Percentiles rank a stretch among this genome's conserved stretches.
phyloP scores from a whole-genome alignment of 768 basidiomycete genomes.

The Tylopilus felleus region DNA sequence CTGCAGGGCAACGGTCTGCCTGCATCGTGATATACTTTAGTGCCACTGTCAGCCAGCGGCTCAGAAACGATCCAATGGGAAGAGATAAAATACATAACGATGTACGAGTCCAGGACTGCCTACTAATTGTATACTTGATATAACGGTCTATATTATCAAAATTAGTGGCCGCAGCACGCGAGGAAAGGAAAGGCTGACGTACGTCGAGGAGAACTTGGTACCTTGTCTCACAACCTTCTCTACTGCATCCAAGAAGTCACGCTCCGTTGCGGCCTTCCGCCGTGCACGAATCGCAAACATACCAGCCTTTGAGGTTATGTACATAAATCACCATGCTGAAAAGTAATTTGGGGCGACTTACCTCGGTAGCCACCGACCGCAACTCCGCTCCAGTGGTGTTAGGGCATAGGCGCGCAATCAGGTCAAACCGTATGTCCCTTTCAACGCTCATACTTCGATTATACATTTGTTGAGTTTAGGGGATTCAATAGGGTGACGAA shows the following conservation, averaged over 20 bases:
- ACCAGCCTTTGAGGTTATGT: conserved; percentile 80
- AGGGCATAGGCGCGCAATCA: conserved; percentile 94
- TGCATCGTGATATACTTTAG: background rate
- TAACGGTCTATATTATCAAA: conserved; percentile 53
- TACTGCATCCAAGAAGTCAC: conserved; percentile 95
- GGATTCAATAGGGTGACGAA: background rate
- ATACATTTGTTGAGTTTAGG: background rate
- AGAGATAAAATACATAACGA: conserved; percentile 16
- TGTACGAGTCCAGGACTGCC: conserved; percentile 7
- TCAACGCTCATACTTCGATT: conserved; percentile 88
- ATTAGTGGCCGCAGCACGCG: conserved; percentile 1
- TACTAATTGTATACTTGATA: conserved; percentile 93
- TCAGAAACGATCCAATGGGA: background rate
- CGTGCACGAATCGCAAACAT: conserved; percentile 99
- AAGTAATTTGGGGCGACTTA: conserved; percentile 28
- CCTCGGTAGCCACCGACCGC: conserved; percentile 95
- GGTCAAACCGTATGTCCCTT: conserved; percentile 93
- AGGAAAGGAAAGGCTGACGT: conserved; percentile 31
- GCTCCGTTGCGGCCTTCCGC: conserved; percentile 94
- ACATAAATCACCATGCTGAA: conserved; percentile 61
- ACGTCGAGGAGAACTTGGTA: conserved; percentile 97
- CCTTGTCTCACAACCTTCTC: conserved; percentile 99
- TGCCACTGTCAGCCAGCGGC: background rate
- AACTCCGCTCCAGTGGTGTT: conserved; percentile 99
- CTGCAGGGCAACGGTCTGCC: no score